A percentile compares a stretch with the other conserved stretches of the same genome.
phyloP scores from a whole-genome alignment of 805 yeast species.

The Nadsonia fulvescens region DNA sequence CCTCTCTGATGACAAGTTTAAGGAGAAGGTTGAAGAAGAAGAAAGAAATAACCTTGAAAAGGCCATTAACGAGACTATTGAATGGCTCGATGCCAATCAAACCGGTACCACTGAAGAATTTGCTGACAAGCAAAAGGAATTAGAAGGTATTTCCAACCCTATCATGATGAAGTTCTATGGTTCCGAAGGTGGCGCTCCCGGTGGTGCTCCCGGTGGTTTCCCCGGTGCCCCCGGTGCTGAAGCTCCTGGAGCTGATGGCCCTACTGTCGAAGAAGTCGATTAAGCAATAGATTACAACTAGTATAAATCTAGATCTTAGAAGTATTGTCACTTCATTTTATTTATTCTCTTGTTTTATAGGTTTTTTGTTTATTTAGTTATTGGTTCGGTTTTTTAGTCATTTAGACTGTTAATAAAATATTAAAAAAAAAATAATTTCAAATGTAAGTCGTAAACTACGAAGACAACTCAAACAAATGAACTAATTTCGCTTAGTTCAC shows the following conservation, averaged over 20 bases:
- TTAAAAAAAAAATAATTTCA: no score
- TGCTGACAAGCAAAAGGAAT: conserved; percentile 85
- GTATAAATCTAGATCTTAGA: no score
- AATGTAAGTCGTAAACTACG: no score
- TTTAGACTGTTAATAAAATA: no score
- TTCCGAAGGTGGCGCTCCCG: conserved; percentile 58
- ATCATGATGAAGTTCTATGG: conserved; percentile 94
- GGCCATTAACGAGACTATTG: conserved; percentile 70
- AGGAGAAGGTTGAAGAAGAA: conserved; percentile 55
- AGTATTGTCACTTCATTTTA: no score
- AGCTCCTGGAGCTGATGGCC: conserved; percentile 40
- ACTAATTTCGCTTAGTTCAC: no score
- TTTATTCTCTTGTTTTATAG: no score
- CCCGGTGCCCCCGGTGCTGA: conserved; percentile 57
- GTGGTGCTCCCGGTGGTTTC: conserved; percentile 61
- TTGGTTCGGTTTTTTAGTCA: no score
- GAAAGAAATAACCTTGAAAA: conserved; percentile 53
- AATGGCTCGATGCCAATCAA: conserved; percentile 88
- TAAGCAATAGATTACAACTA: no score
- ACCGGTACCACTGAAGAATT: conserved; percentile 87
- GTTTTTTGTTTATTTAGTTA: no score
- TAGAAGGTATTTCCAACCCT: conserved; percentile 90
- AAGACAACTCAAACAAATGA: no score
- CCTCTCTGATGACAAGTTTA: conserved; percentile 53
- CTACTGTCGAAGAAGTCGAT: conserved; percentile 35